These are phyloP conservation scores for Chlorella sp. DNA, from an alignment of 139 green algal species.

Conservation along the genomic window DNA sequence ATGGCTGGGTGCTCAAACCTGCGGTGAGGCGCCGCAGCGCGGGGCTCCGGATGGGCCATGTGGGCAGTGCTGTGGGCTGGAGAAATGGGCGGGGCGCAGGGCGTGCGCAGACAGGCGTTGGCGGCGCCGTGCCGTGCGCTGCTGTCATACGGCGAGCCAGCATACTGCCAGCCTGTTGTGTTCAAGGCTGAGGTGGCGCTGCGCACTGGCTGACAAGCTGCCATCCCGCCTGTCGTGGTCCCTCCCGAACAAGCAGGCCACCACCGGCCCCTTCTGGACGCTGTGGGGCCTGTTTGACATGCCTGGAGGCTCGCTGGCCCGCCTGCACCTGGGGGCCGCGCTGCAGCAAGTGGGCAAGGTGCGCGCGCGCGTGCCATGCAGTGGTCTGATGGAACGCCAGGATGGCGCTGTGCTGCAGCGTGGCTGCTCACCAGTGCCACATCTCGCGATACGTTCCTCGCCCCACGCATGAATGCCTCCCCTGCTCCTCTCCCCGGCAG, in stretches of 20 bases:
- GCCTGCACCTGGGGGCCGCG: background rate
- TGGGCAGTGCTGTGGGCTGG: background rate
- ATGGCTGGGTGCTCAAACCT: conserved; percentile 63
- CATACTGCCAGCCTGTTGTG: too few species aligned
- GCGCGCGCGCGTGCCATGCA: background rate
- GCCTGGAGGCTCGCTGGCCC: conserved; percentile 30
- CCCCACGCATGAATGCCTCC: background rate
- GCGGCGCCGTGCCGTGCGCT: too few species aligned
- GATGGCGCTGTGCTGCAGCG: background rate
- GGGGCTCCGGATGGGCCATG: background rate
- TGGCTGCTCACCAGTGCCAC: too few species aligned
- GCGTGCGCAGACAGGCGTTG: too few species aligned
- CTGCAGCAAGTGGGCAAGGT: conserved; percentile 32
- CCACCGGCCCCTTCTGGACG: conserved; percentile 38
- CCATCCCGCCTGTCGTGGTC: background rate
- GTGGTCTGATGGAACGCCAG: background rate
- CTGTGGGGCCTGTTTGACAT: conserved; percentile 74
- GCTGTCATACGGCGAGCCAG: background rate
- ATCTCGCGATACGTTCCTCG: background rate
- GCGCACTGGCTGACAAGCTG: background rate
- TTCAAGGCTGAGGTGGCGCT: too few species aligned
- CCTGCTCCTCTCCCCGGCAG: background rate
- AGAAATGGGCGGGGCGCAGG: too few species aligned
- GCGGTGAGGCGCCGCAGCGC: background rate
- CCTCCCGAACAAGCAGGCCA: background rate